Evolutionary conservation across 1,139 yeast species (phyloP).

Genomic region (Zygoascus meyerae): DNA sequence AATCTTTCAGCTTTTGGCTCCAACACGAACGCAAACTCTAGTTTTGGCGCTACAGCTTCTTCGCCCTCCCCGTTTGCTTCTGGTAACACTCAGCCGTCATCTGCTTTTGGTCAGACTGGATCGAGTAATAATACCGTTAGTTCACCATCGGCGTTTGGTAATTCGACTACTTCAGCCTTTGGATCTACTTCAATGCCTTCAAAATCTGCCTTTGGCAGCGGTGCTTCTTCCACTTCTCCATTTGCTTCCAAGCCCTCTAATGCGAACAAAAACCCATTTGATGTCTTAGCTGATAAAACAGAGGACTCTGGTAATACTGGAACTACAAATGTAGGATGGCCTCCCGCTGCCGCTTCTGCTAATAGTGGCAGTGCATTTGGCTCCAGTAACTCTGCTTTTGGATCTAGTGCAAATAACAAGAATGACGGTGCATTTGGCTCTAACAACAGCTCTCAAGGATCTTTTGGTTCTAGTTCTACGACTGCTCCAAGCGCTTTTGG

Average conservation of each 20-base stretch:
- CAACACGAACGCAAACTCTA: conserved; percentile 5
- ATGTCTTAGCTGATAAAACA: conserved; percentile 1
- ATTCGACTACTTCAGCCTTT: conserved; percentile 3
- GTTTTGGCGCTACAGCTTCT: conserved; percentile 1
- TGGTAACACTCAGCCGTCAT: conserved; percentile 5
- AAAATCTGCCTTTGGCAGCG: conserved; percentile 3
- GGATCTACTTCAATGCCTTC: conserved; percentile 3
- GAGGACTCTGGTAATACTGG: background rate
- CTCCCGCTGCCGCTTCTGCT: background rate
- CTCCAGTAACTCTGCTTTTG: background rate
- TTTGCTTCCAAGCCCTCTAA: conserved; percentile 17
- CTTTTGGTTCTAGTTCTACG: background rate
- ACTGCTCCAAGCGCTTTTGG: conserved; percentile 5
- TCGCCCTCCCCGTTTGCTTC: background rate
- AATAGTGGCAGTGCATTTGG: background rate
- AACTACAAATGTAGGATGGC: conserved; percentile 7
- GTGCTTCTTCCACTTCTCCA: conserved; percentile 7
- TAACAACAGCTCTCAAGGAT: background rate
- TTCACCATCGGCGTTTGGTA: background rate
- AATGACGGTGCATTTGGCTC: background rate
- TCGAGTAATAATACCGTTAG: background rate
- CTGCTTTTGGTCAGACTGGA: conserved; percentile 4
- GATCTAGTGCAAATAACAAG: background rate
- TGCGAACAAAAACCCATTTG: conserved; percentile 8
- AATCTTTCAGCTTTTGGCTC: conserved; percentile 4